Base-by-base conservation (phyloP, 108 stramenopile species). In the Mayamaea pseudoterrestris region DNA sequence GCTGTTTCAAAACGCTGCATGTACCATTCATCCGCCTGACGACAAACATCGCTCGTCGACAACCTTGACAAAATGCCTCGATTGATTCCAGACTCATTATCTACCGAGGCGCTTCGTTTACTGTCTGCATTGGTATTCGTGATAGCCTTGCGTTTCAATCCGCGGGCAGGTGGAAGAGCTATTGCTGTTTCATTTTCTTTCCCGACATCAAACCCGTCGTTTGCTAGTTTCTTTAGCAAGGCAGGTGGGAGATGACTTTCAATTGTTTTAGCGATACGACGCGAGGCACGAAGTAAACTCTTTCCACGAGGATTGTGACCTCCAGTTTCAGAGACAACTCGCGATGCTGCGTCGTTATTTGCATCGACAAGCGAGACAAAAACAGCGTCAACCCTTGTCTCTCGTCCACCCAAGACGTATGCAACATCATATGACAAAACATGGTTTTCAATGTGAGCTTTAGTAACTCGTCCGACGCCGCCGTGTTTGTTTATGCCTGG, bases 401-500 rank as follows among this genome's bases (percentile, higher is more conserved):
- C 87, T 22, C 51, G 71, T 17, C 87, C 87, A 20, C 87, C 87
- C 30, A 90, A 56, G 35, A 90, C 47, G 34, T 90, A 90, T 7
- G 66, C 39, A 0, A 90, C 70, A 62, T 84, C 72, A 51, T 77
- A 90, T 32, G 74, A 57, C 42, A 42, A 22, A 18, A n/a, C 26
- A 9, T 1, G 30, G 17, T 75, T 53, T 23, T 27, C 47, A 21
- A 30, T 55, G 14, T 41, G 27, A 5, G 80, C 71, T 29, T 56
- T 72, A 27, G 51, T 55, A 17, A 90, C 61, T 27, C 78, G 57
- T 30, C 70, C 87, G 9, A 84, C 78, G 21, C 87, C 87, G 21
- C 92, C 92, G 1, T 53, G 80, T 57, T 85, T 87, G 60, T 93
- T 93, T 16, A 90, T 76, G 6, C 87, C 87, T 8, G 84, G 77